Conservation (phyloP, 139 green algal species). For the Chlamydomonas incerta region DNA sequence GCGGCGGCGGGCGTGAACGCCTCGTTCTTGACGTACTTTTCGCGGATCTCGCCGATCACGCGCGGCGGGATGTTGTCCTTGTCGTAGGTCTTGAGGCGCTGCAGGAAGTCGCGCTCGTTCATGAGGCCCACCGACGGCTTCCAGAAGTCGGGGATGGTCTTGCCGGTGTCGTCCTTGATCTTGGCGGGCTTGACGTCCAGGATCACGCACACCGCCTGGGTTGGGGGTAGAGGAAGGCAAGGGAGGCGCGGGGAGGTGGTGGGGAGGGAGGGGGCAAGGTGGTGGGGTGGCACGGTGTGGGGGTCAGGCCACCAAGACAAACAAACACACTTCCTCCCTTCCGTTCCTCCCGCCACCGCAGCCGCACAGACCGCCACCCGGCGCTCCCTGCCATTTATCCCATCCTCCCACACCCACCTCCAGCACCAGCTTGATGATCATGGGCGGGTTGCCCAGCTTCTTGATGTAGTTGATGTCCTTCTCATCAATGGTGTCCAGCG, state of each 20-base stretch:
- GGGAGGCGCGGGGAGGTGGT: not conserved
- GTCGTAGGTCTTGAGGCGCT: constrained; percentile 81
- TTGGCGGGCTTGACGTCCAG: constrained; percentile 81
- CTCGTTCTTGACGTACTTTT: constrained; percentile 75
- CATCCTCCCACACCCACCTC: too few relatives aligned
- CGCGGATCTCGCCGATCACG: constrained; percentile 75
- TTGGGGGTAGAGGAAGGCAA: not conserved
- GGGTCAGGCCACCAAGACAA: not conserved
- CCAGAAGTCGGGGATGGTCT: constrained; percentile 81
- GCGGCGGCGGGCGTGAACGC: constrained; percentile 72
- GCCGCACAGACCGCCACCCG: too few relatives aligned
- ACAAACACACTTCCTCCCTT: too few relatives aligned
- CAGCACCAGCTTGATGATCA: constrained; percentile 83
- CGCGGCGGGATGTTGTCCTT: constrained; percentile 80
- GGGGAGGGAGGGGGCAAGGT: not conserved
- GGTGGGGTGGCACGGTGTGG: not conserved
- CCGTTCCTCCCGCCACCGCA: too few relatives aligned
- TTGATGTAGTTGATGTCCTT: constrained; percentile 81
- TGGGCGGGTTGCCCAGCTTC: constrained; percentile 82
- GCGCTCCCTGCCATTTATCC: too few relatives aligned
- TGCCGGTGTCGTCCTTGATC: constrained; percentile 68
- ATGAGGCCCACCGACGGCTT: constrained; percentile 77
- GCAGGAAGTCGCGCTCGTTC: constrained; percentile 79
- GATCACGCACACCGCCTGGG: constrained; percentile 77
- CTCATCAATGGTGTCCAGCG: constrained; percentile 88